Conservation (phyloP, 176 grass and related monocot genomes). For the Hordeum vulgare region DNA sequence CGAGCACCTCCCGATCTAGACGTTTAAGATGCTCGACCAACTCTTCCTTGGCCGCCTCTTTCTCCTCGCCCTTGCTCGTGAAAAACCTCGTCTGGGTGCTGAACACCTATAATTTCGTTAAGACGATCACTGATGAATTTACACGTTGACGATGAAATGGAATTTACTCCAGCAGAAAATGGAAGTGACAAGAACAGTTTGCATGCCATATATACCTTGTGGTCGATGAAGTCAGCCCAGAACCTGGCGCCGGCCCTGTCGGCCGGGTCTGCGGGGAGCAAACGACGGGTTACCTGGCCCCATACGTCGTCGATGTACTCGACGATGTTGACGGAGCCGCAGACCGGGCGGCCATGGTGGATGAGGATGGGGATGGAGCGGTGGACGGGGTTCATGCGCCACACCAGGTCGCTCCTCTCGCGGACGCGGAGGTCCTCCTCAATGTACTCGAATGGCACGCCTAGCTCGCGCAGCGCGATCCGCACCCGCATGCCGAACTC, state of each 20-base stretch:
- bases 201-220: conserved; percentile 11
- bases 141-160: not conserved
- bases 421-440: conserved; percentile 4
- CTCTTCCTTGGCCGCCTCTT: conserved; percentile 17
- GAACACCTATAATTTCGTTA: conserved; percentile 17
- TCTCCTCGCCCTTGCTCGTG: conserved; percentile 14
- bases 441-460: not conserved
- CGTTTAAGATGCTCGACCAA: conserved; percentile 9
- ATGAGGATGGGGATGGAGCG: conserved; percentile 9
- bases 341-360: conserved; percentile 5
- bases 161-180: not conserved
- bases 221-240: conserved; percentile 33
- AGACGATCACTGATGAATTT: not conserved
- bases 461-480: not conserved
- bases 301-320: conserved; percentile 36
- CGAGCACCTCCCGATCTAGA: conserved; percentile 30
- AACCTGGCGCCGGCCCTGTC: conserved; percentile 8
- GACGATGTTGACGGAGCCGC: conserved; percentile 23
- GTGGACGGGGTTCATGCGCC: conserved; percentile 21
- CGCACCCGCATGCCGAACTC: conserved; percentile 17
- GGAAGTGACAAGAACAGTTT: no score
- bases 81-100: conserved; percentile 17
- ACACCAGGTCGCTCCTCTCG: conserved; percentile 21
- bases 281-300: not conserved
- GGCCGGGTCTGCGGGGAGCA: conserved; percentile 1